Base-by-base conservation (phyloP, 495 filamentous ascomycete genomes). In the Annulohypoxylon stygium region DNA sequence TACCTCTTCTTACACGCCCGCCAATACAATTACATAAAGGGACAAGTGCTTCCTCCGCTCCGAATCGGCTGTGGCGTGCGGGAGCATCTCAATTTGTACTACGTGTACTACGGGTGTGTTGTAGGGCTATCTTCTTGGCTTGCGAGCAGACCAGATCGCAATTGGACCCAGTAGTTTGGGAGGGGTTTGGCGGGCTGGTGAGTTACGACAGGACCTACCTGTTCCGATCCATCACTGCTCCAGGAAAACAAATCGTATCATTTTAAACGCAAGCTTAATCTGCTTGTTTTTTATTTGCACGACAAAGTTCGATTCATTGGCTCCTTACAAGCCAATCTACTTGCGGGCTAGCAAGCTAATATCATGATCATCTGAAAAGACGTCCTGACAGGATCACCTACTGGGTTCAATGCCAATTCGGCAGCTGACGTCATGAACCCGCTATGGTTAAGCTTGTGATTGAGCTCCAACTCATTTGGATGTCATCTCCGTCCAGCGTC, bases 81-180 rank as follows among this genome's bases (percentile, higher is more conserved):
- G 47, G 8, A 41, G 55, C 30, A 59, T 66, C 63, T 48, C 20
- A 71, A 69, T 12, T 60, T 65, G 72, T 70, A 63, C 43, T 75
- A 69, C 26, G 59, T 61, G 67, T 70, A 63, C 43, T 39, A 65
- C 67, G 26, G 43, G 45, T 57, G 39, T 61, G 34, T 61, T 53
- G 34, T 71, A 75, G 59, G 72, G 72, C 72, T 75, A 71, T 54
- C 47, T 16, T 36, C 71, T 75, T 75, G 72, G 72, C 72, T 61
- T 14, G 53, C 33, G 34, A 41, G 16, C 39, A 41, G 51, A 71
- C 53, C 67, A 75, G 72, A 70, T 67, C 50, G 59, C 63, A 70
- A 75, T 71, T 75, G 67, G 72, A 68, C 72, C 72, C 72, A 71
- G 64, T 53, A 75, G 72, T 68, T 25, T 68, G 72, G 72, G 64